Percentiles rank a stretch among this genome's conserved stretches.
These are phyloP conservation scores for Nidula microcarpa DNA, from an alignment of 768 basidiomycete species.

Conservation along the genomic window DNA sequence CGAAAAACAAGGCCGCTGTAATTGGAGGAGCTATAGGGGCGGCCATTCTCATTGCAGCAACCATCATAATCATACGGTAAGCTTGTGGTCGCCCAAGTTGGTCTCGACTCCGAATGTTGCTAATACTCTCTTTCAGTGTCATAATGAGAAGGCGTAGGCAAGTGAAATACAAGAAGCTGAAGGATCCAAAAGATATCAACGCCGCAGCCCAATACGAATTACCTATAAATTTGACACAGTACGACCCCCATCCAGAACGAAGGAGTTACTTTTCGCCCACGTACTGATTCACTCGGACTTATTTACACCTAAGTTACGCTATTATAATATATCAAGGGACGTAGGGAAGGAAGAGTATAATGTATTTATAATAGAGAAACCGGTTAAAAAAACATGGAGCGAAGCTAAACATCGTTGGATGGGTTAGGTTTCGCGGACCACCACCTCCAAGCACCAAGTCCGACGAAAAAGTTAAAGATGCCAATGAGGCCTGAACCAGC, in stretches of 20 bases:
- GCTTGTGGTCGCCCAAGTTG: too few species aligned
- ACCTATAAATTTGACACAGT: neutral
- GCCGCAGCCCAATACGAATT: neutral
- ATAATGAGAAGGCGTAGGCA: neutral
- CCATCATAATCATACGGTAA: too few species aligned
- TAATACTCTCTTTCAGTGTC: neutral
- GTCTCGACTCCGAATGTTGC: too few species aligned
- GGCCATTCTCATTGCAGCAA: neutral
- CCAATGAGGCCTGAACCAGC: constrained; percentile 73
- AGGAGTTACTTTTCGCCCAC: too few species aligned
- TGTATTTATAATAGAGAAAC: neutral
- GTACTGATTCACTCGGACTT: too few species aligned
- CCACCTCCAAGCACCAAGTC: constrained; percentile 64
- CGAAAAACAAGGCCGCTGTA: neutral
- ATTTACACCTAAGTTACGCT: too few species aligned
- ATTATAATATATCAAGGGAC: too few species aligned
- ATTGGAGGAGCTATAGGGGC: neutral
- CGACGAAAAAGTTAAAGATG: constrained; percentile 67
- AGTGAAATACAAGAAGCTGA: neutral
- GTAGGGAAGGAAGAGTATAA: too few species aligned
- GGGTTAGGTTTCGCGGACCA: constrained; percentile 32
- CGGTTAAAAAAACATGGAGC: neutral
- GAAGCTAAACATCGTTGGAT: neutral
- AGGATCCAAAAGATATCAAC: neutral
- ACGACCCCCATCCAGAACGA: neutral